phyloP scores from a whole-genome alignment of 345 rosid species.

The Dovyalis caffra region DNA sequence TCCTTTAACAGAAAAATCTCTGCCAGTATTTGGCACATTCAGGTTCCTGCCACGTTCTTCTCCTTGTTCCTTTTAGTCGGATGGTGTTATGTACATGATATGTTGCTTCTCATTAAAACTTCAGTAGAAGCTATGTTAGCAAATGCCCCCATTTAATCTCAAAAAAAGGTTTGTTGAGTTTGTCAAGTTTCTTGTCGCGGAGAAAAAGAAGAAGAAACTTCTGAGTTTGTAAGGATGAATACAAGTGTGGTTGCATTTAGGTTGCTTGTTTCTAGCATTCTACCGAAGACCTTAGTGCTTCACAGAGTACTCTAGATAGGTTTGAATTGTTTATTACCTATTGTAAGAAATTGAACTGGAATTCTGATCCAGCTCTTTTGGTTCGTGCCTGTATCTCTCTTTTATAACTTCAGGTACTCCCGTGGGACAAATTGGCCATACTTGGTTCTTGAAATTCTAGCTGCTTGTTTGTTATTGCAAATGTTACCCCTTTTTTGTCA shows the following conservation, averaged over 20 bases:
- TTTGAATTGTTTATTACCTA: slow-evolving; percentile 9
- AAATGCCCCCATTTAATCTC: slow-evolving; percentile 1
- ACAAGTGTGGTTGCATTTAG: slow-evolving; percentile 1
- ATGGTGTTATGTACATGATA: slow-evolving; percentile 6
- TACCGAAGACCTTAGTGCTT: neutral
- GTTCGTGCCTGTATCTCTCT: neutral
- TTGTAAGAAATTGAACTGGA: slow-evolving; percentile 7
- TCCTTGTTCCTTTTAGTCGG: neutral
- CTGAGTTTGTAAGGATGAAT: slow-evolving; percentile 2
- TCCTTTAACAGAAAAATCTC: slow-evolving; percentile 4
- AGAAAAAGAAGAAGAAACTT: neutral
- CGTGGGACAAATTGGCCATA: neutral
- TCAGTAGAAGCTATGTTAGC: neutral
- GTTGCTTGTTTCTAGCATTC: neutral
- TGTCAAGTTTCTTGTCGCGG: neutral
- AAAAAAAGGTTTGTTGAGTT: slow-evolving; percentile 11
- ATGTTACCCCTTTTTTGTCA: too few species aligned
- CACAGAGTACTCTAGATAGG: neutral
- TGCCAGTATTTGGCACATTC: slow-evolving; percentile 3
- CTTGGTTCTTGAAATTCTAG: too few species aligned
- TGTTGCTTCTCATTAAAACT: neutral
- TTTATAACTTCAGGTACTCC: neutral
- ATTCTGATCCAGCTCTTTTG: neutral
- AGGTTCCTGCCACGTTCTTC: neutral
- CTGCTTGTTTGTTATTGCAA: too few species aligned